Base-by-base conservation (phyloP, 352 stramenopile species). In the Phytophthora idaei region DNA sequence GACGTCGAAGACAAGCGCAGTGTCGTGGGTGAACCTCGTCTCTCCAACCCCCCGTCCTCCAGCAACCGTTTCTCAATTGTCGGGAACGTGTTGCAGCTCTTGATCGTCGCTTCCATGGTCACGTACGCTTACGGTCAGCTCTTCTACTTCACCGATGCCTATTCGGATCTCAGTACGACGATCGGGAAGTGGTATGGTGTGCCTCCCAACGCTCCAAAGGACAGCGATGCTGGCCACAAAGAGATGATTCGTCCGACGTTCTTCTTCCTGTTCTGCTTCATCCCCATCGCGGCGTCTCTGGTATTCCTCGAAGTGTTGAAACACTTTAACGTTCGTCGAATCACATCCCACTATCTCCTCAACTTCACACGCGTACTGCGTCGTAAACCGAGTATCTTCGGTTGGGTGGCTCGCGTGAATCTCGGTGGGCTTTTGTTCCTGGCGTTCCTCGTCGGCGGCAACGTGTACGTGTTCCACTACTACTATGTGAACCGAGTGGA, bases 191-290 rank as follows among this genome's bases (percentile, higher is more conserved):
- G 76, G 74, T 81, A 64, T 42, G 69, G 61, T 7, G 71, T 78
- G 28, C 65, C 69, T 39, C 37, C 51, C 9, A 44, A 61, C 9
- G 61, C 57, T 48, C 1, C 45, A 39, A 49, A 10, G 76, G 64
- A 10, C 57, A 81, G 21, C 42, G 61, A 57, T n/a, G 34, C 15
- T 32, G 27, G 64, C 36, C 70, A 85, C 61, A 41, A 36, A 2
- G 80, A 90, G 51, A 87, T 92, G 76, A 65, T 81, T 6, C 75
- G 74, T 2, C 70, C 73, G 8, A 89, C 70, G 9, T 89, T 78
- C 59, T 81, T 92, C 48, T 67, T 76, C 39, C 62, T 92, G 21
- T 84, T 84, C 42, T 64, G 51, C 25, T 67, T 83, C 11, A 12
- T 89, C 6, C 78, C 83, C 4, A 36, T 92, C 5, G 14, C 81